phyloP scores from a whole-genome alignment of 352 stramenopile genomes.

The Phytophthora citrophthora region DNA sequence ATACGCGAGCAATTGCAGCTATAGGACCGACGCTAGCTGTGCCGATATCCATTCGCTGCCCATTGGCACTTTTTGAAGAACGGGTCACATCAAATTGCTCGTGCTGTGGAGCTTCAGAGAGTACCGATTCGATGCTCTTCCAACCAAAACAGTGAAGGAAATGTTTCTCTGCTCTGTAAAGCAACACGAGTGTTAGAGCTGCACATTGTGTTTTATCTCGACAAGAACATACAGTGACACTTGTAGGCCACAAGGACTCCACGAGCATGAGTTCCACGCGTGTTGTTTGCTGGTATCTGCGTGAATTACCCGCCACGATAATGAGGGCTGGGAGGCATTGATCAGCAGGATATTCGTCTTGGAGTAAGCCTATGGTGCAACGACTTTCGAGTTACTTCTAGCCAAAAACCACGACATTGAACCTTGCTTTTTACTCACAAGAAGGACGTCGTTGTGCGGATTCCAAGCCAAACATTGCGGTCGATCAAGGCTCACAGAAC shows the following conservation, averaged over 20 bases:
- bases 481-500: slow-evolving; percentile 11
- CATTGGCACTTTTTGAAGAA: slow-evolving; percentile 9
- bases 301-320: slow-evolving; percentile 25
- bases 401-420: neutral
- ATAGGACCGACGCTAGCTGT: slow-evolving; percentile 20
- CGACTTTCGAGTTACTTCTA: no score
- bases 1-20: slow-evolving; percentile 31
- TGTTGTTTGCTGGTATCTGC: slow-evolving; percentile 6
- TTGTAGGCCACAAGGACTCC: slow-evolving; percentile 52
- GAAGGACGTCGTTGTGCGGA: slow-evolving; percentile 31
- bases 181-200: slow-evolving; percentile 2
- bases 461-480: slow-evolving; percentile 49
- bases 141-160: slow-evolving; percentile 39
- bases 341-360: slow-evolving; percentile 41
- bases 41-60: slow-evolving; percentile 14
- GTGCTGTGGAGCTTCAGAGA: slow-evolving; percentile 12
- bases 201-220: neutral
- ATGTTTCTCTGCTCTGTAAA: slow-evolving; percentile 25
- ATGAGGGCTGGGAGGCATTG: slow-evolving; percentile 11
- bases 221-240: slow-evolving; percentile 43
- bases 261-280: slow-evolving; percentile 39
- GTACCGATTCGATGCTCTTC: slow-evolving; percentile 22
- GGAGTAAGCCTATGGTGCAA: slow-evolving; percentile 32
- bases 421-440: slow-evolving; percentile 26
- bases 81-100: slow-evolving; percentile 24